Evolutionary conservation across 768 basidiomycete genomes (phyloP), one percentile per base, ranked within the genome.

Genomic region (Auricularia auricula-judae): DNA sequence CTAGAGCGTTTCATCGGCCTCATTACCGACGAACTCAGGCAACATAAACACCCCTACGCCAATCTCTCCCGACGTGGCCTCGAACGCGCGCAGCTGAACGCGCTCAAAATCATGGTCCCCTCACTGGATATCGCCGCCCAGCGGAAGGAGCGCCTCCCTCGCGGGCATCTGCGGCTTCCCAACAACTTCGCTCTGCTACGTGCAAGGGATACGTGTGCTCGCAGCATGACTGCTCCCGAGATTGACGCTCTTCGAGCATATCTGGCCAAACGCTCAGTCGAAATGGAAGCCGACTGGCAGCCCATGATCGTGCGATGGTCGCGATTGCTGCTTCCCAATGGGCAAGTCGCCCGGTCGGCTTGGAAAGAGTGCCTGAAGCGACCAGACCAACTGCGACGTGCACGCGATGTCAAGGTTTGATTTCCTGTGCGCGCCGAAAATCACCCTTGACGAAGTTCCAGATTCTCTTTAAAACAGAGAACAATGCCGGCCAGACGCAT

Each of bases 351-450:
- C 3, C 62, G 43, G 8, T 63, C 42, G 3, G 39, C 39, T 14
- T 63, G 62, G 62, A 51, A 63, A 29, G 62, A 63, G 29, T 47
- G 23, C 29, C 44, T 63, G 3, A 63, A 63, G 44, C 44, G 61
- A 2, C 65, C 61, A 2, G 61, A 72, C 39, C 67, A 73, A 12
- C 29, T 72, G 8, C 66, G 74, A 7, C 73, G 70, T 4, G 65
- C 76, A 11, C 63, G 74, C 3, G 76, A 74, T 67, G 71, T 77
- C 2, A 77, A 75, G 72, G 78, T 76, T 12, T 64, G 18, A 16
- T 39, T 12, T 21, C 36, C 36, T n/a, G n/a, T n/a, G n/a, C n/a
- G n/a, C n/a, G n/a, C n/a, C n/a, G n/a, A n/a, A n/a, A n/a, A n/a
- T n/a, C n/a, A n/a, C n/a, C n/a, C n/a, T n/a, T n/a, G n/a, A n/a